Base-by-base conservation (phyloP, 176 grass and related monocot genomes). In the Oryza rufipogon region DNA sequence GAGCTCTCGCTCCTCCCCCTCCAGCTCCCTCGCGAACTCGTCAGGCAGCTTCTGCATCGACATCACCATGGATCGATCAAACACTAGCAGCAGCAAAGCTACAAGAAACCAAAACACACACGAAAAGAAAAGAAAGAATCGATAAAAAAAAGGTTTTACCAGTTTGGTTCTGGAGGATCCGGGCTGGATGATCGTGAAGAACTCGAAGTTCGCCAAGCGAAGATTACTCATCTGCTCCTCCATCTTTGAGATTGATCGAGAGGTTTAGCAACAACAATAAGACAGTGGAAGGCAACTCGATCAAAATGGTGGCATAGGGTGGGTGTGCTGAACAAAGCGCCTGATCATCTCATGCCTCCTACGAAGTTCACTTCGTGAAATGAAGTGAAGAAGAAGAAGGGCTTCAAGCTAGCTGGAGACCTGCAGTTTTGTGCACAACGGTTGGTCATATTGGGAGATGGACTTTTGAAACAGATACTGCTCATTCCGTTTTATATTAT, bases 151-250 rank as follows among this genome's bases (percentile, higher is more conserved):
- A 7, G 1, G 45, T 0, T 9, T 5, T 75, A 86, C 88, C 71
- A 81, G 83, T 23, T 64, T 76, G 13, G 34, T 70, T 56, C 25
- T 33, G 30, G 47, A 33, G 23, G 71, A 47, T 3, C 66, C 85
- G 0, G 85, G 42, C 54, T 81, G 54, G 5, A 86, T 79, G 66
- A 89, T 46, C 44, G 56, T 64, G 78, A 86, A 89, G 44, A 89
- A 89, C 73, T 89, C 78, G 56, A 81, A 72, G 25, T 66, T 32
- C 34, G 33, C 13, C 54, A 20, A 25, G 17, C 30, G 48, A 36
- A 16, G 23, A 19, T 41, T 61, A 23, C 41, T 23, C 66, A 64
- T 77, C 72, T 22, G 52, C 54, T 77, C 22, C n/a, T 56, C 54
- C 51, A 85, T 71, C 0, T 16, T 38, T 38, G 9, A 41, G 39